Percentiles rank a stretch among this genome's conserved stretches.
phyloP scores from a whole-genome alignment of 2,329 filamentous ascomycete species.

The Trichophyton verrucosum region DNA sequence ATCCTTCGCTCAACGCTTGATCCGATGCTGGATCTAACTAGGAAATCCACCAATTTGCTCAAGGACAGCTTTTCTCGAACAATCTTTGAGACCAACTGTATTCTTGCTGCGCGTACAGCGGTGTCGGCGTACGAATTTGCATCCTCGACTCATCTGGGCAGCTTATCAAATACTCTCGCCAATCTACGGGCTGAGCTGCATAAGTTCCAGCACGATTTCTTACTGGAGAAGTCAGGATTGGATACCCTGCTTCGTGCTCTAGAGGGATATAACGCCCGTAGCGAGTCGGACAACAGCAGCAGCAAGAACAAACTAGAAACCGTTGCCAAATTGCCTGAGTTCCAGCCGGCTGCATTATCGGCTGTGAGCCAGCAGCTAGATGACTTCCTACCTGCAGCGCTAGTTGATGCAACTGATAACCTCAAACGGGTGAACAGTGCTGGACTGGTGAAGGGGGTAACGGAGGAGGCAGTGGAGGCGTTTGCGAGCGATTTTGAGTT shows the following conservation, averaged over 20 bases:
- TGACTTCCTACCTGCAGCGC: constrained; percentile 78
- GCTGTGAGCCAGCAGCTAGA: constrained; percentile 66
- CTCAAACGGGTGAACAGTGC: constrained; percentile 62
- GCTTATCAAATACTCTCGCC: constrained; percentile 42
- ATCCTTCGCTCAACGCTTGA: constrained; percentile 71
- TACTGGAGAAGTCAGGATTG: constrained; percentile 64
- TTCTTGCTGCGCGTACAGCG: constrained; percentile 29
- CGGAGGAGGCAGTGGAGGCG: constrained; percentile 65
- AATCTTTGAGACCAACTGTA: constrained; percentile 38
- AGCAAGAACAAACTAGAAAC: constrained; percentile 37
- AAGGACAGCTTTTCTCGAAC: constrained; percentile 33
- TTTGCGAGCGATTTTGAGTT: constrained; percentile 79
- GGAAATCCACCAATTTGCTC: constrained; percentile 40
- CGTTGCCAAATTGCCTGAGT: constrained; percentile 42
- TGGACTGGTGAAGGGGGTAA: constrained; percentile 59
- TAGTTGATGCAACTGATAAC: constrained; percentile 82
- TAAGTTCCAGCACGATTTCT: constrained; percentile 57
- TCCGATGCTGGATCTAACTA: constrained; percentile 60
- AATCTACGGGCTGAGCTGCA: constrained; percentile 42
- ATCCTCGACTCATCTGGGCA: constrained; percentile 44
- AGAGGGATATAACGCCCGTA: constrained; percentile 24
- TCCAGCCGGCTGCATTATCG: constrained; percentile 50
- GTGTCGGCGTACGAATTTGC: constrained; percentile 47
- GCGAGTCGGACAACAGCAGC: constrained; percentile 9
- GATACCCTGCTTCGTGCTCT: constrained; percentile 50